Percentiles rank a stretch among this genome's conserved stretches.
phyloP scores from a whole-genome alignment of 2,329 filamentous ascomycete species.

The Calonectria naviculata region DNA sequence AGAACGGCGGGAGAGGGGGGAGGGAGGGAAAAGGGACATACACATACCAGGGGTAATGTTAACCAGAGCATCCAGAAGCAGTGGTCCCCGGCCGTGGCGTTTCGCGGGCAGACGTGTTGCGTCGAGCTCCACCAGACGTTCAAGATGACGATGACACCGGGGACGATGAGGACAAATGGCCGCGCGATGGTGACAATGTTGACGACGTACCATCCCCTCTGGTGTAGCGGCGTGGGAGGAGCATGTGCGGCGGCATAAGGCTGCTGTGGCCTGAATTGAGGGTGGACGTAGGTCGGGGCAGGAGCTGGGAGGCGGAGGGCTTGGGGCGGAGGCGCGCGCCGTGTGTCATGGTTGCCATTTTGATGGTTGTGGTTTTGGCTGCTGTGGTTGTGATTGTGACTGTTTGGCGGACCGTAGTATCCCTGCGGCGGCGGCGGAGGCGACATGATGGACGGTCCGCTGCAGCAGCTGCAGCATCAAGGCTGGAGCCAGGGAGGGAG shows the following conservation, averaged over 20 bases:
- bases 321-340: background rate
- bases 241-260: background rate
- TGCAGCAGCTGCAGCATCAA: background rate
- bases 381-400: background rate
- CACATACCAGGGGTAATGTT: slow-evolving; percentile 35
- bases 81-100: slow-evolving; percentile 19
- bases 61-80: slow-evolving; percentile 40
- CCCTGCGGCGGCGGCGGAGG: background rate
- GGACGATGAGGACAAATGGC: slow-evolving; percentile 34
- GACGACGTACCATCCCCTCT: slow-evolving; percentile 13
- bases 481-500: background rate
- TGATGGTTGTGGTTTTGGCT: background rate
- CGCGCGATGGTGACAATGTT: slow-evolving; percentile 27
- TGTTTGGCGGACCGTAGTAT: background rate
- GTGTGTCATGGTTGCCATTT: background rate
- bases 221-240: slow-evolving; percentile 5
- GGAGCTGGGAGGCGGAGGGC: background rate
- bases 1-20: background rate
- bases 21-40: background rate
- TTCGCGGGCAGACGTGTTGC: slow-evolving; percentile 30
- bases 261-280: slow-evolving; percentile 14
- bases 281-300: slow-evolving; percentile 26
- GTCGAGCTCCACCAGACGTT: slow-evolving; percentile 52
- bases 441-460: background rate
- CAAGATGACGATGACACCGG: slow-evolving; percentile 52